Evolutionary conservation across 169 alveolate species (phyloP).

Genomic region (Amoebophrya sp.): DNA sequence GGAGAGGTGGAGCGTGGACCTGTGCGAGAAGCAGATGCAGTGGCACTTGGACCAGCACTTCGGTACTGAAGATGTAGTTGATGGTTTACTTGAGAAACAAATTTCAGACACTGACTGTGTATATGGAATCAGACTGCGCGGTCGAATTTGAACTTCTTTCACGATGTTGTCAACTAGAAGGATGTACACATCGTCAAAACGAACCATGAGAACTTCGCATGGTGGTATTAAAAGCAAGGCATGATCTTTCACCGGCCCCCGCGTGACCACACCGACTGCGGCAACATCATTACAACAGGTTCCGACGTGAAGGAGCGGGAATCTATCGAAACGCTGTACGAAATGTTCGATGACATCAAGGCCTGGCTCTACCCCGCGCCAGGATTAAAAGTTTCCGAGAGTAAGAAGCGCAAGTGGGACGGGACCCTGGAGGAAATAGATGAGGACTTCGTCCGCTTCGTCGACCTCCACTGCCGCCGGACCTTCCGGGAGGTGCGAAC

Average conservation of each 20-base stretch:
- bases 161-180: no score
- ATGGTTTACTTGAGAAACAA: no score
- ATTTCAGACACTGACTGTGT: no score
- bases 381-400: background rate
- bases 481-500: background rate
- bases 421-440: background rate
- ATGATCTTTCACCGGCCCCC: no score
- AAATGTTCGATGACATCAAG: background rate
- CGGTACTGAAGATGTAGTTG: conserved; percentile 25
- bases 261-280: no score
- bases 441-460: background rate
- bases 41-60: conserved; percentile 32
- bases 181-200: no score
- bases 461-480: conserved; percentile 5
- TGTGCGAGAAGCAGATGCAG: conserved; percentile 31
- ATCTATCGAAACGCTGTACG: background rate
- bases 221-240: no score
- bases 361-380: background rate
- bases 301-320: conserved; percentile 10
- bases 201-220: no score
- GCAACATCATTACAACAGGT: no score
- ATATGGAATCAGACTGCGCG: no score
- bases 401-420: background rate
- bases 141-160: no score
- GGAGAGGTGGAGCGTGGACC: background rate